These are phyloP conservation scores for Alternaria angustiovoidea DNA, from an alignment of 2,329 filamentous ascomycete species.

Conservation along the genomic window DNA sequence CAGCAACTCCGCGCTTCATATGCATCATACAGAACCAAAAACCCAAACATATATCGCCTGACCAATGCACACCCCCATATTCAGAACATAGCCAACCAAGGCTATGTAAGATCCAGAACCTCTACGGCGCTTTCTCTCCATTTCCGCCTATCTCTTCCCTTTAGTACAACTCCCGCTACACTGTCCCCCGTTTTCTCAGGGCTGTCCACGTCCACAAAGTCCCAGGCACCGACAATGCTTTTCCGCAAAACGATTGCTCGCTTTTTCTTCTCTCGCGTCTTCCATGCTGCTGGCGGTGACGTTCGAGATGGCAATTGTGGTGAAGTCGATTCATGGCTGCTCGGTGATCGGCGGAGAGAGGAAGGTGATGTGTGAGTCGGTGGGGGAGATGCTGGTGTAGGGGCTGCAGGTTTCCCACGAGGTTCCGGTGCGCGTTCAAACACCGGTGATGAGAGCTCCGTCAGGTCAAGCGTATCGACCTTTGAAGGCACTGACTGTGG, in stretches of 20 bases:
- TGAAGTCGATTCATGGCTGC: constrained; percentile 20
- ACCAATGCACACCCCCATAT: neutral
- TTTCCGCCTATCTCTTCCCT: constrained; percentile 37
- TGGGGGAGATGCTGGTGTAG: constrained; percentile 11
- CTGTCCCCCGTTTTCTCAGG: constrained; percentile 12
- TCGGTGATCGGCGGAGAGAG: constrained; percentile 33
- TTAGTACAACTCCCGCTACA: constrained; percentile 8
- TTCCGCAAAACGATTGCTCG: constrained; percentile 41
- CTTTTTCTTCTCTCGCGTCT: constrained; percentile 41
- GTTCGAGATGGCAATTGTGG: neutral
- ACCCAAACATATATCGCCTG: neutral
- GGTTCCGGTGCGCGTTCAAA: neutral
- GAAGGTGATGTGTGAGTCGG: constrained; percentile 7
- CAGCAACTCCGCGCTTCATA: neutral
- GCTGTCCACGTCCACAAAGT: constrained; percentile 39
- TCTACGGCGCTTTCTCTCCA: constrained; percentile 51
- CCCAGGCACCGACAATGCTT: constrained; percentile 46
- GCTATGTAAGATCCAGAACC: constrained; percentile 43
- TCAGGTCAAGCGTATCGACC: constrained; percentile 35
- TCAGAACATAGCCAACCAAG: neutral
- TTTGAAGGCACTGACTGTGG: constrained; percentile 15
- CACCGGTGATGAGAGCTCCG: constrained; percentile 25
- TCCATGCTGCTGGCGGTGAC: constrained; percentile 40
- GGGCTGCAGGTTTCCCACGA: neutral
- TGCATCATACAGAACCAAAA: neutral